Conservation (phyloP, 2,329 filamentous ascomycete genomes). For the Phoma sp. region DNA sequence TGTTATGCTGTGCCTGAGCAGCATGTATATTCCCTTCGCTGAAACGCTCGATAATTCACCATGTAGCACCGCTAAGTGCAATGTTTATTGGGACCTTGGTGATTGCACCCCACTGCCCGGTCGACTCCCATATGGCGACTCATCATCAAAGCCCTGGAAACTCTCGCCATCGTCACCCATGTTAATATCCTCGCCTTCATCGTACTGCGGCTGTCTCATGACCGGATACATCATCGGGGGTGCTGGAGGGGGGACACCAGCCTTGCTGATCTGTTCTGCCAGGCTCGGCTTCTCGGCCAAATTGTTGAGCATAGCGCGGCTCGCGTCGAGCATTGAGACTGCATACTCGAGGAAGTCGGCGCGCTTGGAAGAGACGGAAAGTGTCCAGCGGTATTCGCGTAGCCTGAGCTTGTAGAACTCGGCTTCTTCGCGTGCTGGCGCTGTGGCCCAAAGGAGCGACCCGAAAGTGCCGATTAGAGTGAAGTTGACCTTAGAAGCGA, state of each 20-base stretch:
- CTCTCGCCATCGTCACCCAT: constrained; percentile 39
- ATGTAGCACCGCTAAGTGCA: not conserved
- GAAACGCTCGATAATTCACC: constrained; percentile 4
- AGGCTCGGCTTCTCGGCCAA: constrained; percentile 54
- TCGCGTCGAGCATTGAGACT: constrained; percentile 54
- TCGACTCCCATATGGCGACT: constrained; percentile 32
- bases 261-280: constrained; percentile 46
- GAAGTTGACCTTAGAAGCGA: constrained; percentile 87
- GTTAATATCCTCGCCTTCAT: constrained; percentile 33
- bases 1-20: not conserved
- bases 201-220: constrained; percentile 29
- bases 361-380: constrained; percentile 82
- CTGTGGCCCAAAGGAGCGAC: constrained; percentile 86
- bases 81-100: constrained; percentile 23
- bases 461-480: constrained; percentile 95
- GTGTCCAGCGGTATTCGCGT: constrained; percentile 91
- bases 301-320: constrained; percentile 52
- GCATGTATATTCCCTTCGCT: constrained; percentile 1
- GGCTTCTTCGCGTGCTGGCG: constrained; percentile 84
- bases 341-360: constrained; percentile 58
- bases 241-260: constrained; percentile 45
- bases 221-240: constrained; percentile 30
- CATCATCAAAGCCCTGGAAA: constrained; percentile 42
- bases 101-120: constrained; percentile 31
- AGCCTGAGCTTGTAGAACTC: constrained; percentile 89